phyloP scores from a whole-genome alignment of 1,139 yeast genomes.

The Saccharomyces hybrid region DNA sequence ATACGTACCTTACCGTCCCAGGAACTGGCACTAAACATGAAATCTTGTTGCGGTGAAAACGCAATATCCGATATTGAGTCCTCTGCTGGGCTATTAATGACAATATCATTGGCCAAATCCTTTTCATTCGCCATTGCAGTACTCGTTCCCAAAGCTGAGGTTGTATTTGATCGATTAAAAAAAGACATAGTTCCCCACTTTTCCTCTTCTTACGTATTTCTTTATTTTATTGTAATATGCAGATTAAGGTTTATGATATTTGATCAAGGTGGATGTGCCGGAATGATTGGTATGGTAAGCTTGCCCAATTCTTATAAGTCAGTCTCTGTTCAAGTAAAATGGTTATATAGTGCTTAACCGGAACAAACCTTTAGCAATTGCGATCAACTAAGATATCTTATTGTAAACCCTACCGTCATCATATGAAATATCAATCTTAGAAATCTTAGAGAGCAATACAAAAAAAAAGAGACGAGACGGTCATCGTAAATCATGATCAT shows the following conservation, averaged over 20 bases:
- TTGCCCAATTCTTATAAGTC: neutral
- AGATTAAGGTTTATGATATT: neutral
- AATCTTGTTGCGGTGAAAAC: slow-evolving; percentile 89
- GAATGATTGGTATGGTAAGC: neutral
- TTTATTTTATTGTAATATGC: neutral
- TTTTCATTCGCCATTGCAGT: slow-evolving; percentile 52
- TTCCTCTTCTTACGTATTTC: neutral
- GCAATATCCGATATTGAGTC: slow-evolving; percentile 84
- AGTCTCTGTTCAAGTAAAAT: neutral
- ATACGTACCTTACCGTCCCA: slow-evolving; percentile 97
- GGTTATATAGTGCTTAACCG: neutral
- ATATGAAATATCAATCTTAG: neutral
- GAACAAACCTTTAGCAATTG: neutral
- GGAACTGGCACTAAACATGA: slow-evolving; percentile 66
- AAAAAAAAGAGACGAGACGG: neutral
- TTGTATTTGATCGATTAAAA: slow-evolving; percentile 15
- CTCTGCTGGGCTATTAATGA: slow-evolving; percentile 80
- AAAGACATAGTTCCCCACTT: slow-evolving; percentile 22
- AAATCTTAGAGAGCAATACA: neutral
- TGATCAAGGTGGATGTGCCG: neutral
- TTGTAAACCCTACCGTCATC: neutral
- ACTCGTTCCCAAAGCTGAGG: slow-evolving; percentile 20
- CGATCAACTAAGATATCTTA: neutral
- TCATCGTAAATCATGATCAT: neutral
- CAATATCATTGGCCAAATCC: slow-evolving; percentile 67